Evolutionary conservation across 1,284 basidiomycete genomes (phyloP), one percentile per base, ranked within the genome.

Genomic region (Agroathelia rolfsii): DNA sequence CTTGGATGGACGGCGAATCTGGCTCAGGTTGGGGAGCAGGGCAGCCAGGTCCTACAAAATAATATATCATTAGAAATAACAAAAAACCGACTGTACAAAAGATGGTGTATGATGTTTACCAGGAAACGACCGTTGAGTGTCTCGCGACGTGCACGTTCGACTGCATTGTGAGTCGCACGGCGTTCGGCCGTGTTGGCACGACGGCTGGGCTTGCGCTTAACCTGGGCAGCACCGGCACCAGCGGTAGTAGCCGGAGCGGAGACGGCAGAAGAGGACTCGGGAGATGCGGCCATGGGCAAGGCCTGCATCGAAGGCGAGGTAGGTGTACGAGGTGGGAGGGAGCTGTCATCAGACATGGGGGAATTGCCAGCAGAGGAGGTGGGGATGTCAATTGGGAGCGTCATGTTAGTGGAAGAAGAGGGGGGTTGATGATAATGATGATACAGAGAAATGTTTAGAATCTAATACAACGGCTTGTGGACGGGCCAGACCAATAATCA

Each of bases 1-100:
- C 62, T 96, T 96, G 55, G 84, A 89, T 1, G 90, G 92, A 28
- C 92, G 78, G 42, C 89, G 81, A 58, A 89, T 84, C 47, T 84
- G 74, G 12, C 83, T 83, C 40, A 94, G 77, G 53, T 90, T 86
- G 33, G 90, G 89, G 11, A 94, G 74, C 24, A 92, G 73, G 9
- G 77, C 76, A 36, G 90, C 90, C 36, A 94, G 82, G 46, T 88
- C 85, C 82, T 86, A 46, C 15, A 26, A n/a, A n/a, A n/a, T n/a
- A n/a, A n/a, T n/a, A n/a, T n/a, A n/a, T n/a, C n/a, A n/a, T n/a
- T n/a, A n/a, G n/a, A n/a, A n/a, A n/a, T n/a, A n/a, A n/a, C n/a
- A n/a, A n/a, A n/a, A n/a, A n/a, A n/a, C n/a, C n/a, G n/a, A n/a
- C n/a, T n/a, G n/a, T n/a, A n/a, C n/a, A n/a, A 30, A 32, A 32